Base-by-base conservation (phyloP, 2,329 filamentous ascomycete genomes). In the Talaromyces amestolkiae region DNA sequence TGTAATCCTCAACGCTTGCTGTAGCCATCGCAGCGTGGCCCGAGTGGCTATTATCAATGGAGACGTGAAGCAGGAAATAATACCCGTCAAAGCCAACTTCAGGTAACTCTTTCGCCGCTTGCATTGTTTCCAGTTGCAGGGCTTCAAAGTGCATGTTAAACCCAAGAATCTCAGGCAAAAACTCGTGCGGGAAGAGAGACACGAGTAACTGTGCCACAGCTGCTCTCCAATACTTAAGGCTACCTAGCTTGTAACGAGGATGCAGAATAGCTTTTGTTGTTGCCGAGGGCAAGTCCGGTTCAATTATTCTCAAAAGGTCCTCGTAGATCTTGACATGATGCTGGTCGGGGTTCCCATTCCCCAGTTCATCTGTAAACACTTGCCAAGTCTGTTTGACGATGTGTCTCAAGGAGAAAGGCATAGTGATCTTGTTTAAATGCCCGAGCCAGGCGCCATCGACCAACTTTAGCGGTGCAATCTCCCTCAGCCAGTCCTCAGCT, bases 361-460 rank as follows among this genome's bases (percentile, higher is more conserved):
- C 83, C 6, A 84, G 73, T 67, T 85, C 83, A 67, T 85, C 83
- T 0, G 80, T 81, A 60, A 84, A 73, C 7, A 83, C 76, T 67
- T 82, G 82, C 82, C 82, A 84, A 3, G 78, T 78, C 37, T 78
- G 72, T 65, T 81, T 81, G 41, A 77, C 79, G 15, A 79, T 72
- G 10, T 67, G 69, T 3, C 76, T 76, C 22, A 80, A 71, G 9
- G 69, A 67, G 67, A 82, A 81, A 3, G 80, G 80, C 0, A 79
- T 82, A 17, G 72, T 80, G 49, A 79, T 73, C 54, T 80, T 78
- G 68, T 83, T 76, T 31, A 83, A 74, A 64, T 80, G 78, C 13
- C 79, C 78, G 3, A 84, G 71, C 82, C 82, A 84, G 11, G 81
- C 79, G 2, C 82, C 82, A 63, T 84, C 82, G 4, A 83, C 80